phyloP scores from a whole-genome alignment of 495 filamentous ascomycete species.

The Venustampulla echinocandica region DNA sequence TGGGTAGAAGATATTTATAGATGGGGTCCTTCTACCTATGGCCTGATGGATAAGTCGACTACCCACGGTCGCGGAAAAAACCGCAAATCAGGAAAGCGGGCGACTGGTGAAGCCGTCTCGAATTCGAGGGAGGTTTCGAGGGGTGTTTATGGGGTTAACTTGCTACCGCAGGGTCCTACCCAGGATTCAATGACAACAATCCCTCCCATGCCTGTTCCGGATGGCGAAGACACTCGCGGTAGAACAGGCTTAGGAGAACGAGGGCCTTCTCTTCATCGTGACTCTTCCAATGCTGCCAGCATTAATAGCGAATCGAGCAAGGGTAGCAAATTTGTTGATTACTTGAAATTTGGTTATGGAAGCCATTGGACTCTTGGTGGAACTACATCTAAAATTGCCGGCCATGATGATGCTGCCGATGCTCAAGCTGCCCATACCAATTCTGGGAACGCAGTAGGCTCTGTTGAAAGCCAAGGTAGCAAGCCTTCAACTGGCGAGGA shows the following conservation, averaged over 20 bases:
- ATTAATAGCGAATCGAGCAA: conserved; percentile 25
- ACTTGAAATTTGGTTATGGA: conserved; percentile 48
- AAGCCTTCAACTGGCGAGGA: too few relatives aligned
- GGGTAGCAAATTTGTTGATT: conserved; percentile 35
- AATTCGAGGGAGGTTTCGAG: too few relatives aligned
- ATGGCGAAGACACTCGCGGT: not conserved
- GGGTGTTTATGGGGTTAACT: too few relatives aligned
- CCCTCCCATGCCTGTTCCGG: conserved; percentile 7
- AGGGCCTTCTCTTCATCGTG: conserved; percentile 7
- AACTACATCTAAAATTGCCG: conserved; percentile 1
- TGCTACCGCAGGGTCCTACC: not conserved
- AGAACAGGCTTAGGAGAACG: not conserved
- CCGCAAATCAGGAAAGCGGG: not conserved
- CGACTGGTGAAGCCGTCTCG: too few relatives aligned
- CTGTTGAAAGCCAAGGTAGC: not conserved
- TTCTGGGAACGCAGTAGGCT: not conserved
- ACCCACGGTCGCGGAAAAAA: conserved; percentile 35
- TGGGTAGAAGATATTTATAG: conserved; percentile 82
- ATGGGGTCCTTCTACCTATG: conserved; percentile 71
- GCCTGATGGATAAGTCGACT: conserved; percentile 63
- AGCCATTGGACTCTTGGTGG: conserved; percentile 42
- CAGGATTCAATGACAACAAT: conserved; percentile 6
- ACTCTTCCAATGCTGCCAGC: conserved; percentile 7
- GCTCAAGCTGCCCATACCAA: not conserved
- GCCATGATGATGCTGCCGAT: not conserved